Evolutionary conservation across 179 eudicot species (phyloP).

Genomic region (Camellia oleifera): DNA sequence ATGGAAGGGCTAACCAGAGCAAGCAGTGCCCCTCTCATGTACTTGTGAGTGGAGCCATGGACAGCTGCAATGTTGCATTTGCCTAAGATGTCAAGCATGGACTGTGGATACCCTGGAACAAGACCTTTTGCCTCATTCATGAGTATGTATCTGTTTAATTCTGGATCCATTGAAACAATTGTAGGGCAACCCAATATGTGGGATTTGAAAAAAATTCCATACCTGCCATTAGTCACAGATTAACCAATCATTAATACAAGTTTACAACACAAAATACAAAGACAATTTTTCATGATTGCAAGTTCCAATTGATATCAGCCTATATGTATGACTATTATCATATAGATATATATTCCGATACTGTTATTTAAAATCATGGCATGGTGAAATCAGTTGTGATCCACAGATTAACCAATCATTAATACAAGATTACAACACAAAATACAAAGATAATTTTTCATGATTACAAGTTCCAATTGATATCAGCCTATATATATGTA

Average conservation of each 20-base stretch:
- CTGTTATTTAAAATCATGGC: too few species aligned
- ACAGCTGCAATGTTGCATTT: slow-evolving; percentile 97
- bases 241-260: neutral
- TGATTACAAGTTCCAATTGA: too few species aligned
- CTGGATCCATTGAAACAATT: slow-evolving; percentile 93
- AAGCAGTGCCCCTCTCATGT: slow-evolving; percentile 92
- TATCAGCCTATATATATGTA: too few species aligned
- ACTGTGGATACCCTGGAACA: slow-evolving; percentile 94
- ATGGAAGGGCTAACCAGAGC: slow-evolving; percentile 74
- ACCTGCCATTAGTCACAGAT: slow-evolving; percentile 35
- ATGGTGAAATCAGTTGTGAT: too few species aligned
- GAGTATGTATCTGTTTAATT: slow-evolving; percentile 72
- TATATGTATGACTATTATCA: too few species aligned
- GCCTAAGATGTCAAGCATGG: slow-evolving; percentile 90
- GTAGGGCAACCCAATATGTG: slow-evolving; percentile 97
- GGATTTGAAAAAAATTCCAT: slow-evolving; percentile 90
- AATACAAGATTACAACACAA: neutral
- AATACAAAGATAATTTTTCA: neutral
- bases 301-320: too few species aligned
- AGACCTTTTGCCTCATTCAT: slow-evolving; percentile 88
- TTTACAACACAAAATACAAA: neutral
- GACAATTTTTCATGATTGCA: neutral
- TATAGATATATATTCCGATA: too few species aligned
- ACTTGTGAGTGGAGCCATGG: slow-evolving; percentile 87
- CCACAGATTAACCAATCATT: neutral